Base-by-base conservation (phyloP, 805 yeast genomes). In the Kazachstania kunashirensis region DNA sequence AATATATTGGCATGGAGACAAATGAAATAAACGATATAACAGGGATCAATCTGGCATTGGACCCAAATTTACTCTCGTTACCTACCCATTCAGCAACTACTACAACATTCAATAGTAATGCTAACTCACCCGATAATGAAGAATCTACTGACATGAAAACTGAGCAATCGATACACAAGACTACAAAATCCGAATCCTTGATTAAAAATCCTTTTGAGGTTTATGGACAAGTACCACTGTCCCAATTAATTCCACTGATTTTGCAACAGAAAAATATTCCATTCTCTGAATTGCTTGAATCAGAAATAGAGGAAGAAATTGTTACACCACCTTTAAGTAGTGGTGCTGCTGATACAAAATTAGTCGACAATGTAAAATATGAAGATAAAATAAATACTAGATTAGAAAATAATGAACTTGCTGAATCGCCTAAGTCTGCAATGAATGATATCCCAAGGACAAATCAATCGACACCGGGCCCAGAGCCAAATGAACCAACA, bases 181-280 rank as follows among this genome's bases (percentile, higher is more conserved):
- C n/a, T n/a, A 24, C 29, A n/a, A 19, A 40, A 24, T 41, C 49
- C 3, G 36, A 29, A 5, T 30, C 34, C 3, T 19, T 58, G 20
- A 38, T 58, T 11, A 43, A 44, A 21, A 58, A 58, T 39, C 63
- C 63, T 2, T 52, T 53, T 33, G 60, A 54, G 26, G 29, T 47
- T 3, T 58, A 43, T 39, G 57, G 55, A 8, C 40, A 65, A 30
- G 59, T 75, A 42, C 59, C 75, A 0, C 50, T 79, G 24, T 63
- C 66, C 13, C 77, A 76, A 45, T 52, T 79, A 24, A 72, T 79
- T 18, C 81, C 81, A 4, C 60, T 73, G 27, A 75, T 79, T 23
- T 61, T 78, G 29, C 59, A 61, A 21, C 46, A 43, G 24, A 32
- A 31, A 33, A 33, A 38, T n/a, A 33, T 43, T 10, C 33, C 42